Percentiles rank a stretch among this genome's conserved stretches.
Evolutionary conservation across 73 alveolate genomes (phyloP).

Genomic region (Breviolum minutum): DNA sequence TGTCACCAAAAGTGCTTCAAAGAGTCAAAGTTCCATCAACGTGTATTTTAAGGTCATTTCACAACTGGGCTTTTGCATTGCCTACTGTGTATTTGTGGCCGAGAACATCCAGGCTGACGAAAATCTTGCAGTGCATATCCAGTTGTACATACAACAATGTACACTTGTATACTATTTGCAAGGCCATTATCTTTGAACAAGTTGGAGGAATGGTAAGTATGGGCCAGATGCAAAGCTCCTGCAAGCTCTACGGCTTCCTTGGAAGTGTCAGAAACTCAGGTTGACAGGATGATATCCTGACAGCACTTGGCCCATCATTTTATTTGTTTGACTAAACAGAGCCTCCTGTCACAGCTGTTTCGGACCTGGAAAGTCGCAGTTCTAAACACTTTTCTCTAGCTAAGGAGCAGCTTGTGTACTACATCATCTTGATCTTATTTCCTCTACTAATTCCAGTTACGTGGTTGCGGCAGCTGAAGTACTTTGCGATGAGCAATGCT

Average conservation of each 20-base stretch:
- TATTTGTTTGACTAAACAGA: not conserved
- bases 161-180: not conserved
- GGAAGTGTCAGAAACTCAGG: not conserved
- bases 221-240: not conserved
- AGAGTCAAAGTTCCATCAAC: not conserved
- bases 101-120: not conserved
- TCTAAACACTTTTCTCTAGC: not conserved
- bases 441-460: slow-evolving; percentile 11
- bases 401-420: not conserved
- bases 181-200: not conserved
- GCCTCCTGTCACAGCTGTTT: not conserved
- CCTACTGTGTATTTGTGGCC: slow-evolving; percentile 32
- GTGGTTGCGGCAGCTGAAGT: slow-evolving; percentile 32
- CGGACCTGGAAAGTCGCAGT: too few species aligned
- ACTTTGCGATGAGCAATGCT: not conserved
- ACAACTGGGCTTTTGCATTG: slow-evolving; percentile 15
- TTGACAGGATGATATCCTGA: not conserved
- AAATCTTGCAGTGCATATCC: too few species aligned
- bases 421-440: not conserved
- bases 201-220: not conserved
- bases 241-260: not conserved
- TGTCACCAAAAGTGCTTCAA: not conserved
- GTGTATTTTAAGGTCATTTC: not conserved
- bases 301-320: not conserved
- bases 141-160: not conserved